Conservation (phyloP, 73 alveolate species). For the Effrenium voratum region DNA sequence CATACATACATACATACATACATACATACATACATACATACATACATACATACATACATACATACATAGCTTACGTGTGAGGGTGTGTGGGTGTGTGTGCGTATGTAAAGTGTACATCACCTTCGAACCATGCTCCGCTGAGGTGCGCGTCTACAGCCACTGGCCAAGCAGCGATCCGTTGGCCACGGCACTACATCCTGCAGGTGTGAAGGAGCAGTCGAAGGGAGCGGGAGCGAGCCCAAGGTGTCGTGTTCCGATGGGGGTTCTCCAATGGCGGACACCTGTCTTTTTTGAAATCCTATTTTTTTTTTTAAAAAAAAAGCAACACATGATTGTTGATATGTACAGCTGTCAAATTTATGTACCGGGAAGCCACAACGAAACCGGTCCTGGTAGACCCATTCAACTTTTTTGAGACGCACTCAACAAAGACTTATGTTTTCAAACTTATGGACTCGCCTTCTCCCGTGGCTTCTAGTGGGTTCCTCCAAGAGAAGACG, state of each 20-base stretch:
- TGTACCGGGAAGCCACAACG: no score
- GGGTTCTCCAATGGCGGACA: no score
- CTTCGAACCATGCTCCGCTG: not conserved
- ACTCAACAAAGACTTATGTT: no score
- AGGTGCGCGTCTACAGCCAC: conserved; percentile 48
- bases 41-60: no score
- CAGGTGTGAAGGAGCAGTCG: not conserved
- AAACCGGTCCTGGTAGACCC: no score
- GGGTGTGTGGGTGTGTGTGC: not conserved
- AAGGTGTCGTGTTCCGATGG: not conserved
- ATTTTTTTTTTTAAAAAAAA: no score
- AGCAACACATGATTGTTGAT: not conserved
- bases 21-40: not conserved
- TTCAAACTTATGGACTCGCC: no score
- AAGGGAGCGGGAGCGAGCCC: not conserved
- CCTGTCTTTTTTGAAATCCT: no score
- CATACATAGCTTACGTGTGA: not conserved
- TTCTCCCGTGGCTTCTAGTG: no score
- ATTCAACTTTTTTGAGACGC: no score
- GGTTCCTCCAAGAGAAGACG: no score
- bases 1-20: not conserved
- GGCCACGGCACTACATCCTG: conserved; percentile 43
- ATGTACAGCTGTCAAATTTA: no score
- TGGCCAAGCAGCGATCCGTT: conserved; percentile 71
- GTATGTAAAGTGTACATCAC: not conserved